Evolutionary conservation across 2,329 filamentous ascomycete species (phyloP), one percentile per base, ranked within the genome.

Genomic region (Hypocrella siamensis): DNA sequence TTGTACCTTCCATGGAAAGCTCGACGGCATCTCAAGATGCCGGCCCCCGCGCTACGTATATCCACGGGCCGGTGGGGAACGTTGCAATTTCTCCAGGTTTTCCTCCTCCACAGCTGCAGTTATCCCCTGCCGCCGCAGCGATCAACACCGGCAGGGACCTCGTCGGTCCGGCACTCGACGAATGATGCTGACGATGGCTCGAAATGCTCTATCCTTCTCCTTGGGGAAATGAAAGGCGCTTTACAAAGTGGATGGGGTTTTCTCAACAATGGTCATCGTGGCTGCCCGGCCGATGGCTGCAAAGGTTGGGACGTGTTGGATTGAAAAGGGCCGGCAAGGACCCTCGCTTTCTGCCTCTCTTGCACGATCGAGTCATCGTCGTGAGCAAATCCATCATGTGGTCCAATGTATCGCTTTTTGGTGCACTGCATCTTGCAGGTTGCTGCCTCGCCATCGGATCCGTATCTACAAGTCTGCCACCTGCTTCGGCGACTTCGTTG

Each of bases 111-210:
- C n/a, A n/a, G 25, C 25, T 26, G 25, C 6, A 10, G n/a, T 26
- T 26, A 26, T 10, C 8, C 26, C 15, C 26, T 6, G 5, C 26
- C 9, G 17, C 10, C 17, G 26, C 14, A 17, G 17, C 14, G 9
- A 28, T 9, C 17, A 17, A 17, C 26, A 17, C 14, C 8, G 17
- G 15, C 17, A 8, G 14, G 10, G 16, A 9, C 15, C 16, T 30
- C 17, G 36, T 35, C 36, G 36, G 36, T 10, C 36, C 36, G 36
- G 31, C 36, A 26, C n/a, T 19, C 17, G 28, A 31, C 36, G 28
- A 35, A 38, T 35, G 16, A 21, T 6, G 18, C 4, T 15, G n/a
- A 18, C 19, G 14, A 10, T 26, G 25, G 25, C 30, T 15, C 3
- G 10, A 19, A 32, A 6, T 26, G 15, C 11, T 18, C 30, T 24